phyloP scores from a whole-genome alignment of 2,329 filamentous ascomycete species.

The Verticillium isaacii region DNA sequence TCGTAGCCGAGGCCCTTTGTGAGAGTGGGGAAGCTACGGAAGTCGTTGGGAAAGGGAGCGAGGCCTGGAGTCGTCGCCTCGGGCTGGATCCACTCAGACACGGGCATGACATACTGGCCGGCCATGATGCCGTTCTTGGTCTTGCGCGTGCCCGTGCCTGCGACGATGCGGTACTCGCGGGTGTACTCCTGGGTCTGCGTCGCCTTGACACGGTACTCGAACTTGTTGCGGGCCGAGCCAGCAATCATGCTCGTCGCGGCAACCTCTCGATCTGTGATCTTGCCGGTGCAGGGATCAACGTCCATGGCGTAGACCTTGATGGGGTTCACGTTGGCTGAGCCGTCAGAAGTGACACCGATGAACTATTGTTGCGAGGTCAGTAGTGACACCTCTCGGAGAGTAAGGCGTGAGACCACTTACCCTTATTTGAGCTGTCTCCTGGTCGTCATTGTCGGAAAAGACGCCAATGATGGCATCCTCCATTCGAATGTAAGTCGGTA shows the following conservation, averaged over 20 bases:
- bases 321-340: conserved; percentile 16
- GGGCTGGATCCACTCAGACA: conserved; percentile 37
- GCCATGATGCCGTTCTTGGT: conserved; percentile 33
- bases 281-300: conserved; percentile 35
- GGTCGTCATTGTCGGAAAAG: conserved; percentile 24
- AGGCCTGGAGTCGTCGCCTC: conserved; percentile 32
- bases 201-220: conserved; percentile 24
- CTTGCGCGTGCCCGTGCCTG: conserved; percentile 23
- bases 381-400: neutral
- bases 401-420: conserved; percentile 2
- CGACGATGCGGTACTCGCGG: conserved; percentile 32
- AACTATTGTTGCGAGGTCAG: conserved; percentile 15
- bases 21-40: conserved; percentile 25
- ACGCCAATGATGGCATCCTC: conserved; percentile 36
- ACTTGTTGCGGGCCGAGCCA: conserved; percentile 31
- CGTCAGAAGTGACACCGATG: conserved; percentile 32
- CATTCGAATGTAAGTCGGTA: conserved; percentile 33
- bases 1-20: conserved; percentile 23
- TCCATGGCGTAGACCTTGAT: conserved; percentile 33
- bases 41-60: conserved; percentile 24
- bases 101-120: conserved; percentile 33
- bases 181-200: conserved; percentile 27
- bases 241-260: conserved; percentile 23
- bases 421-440: conserved; percentile 26
- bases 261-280: conserved; percentile 26